Percentiles rank a stretch among this genome's conserved stretches.
These are phyloP conservation scores for Arachis hypogaea DNA, from an alignment of 306 rosid genomes.

Conservation along the genomic window DNA sequence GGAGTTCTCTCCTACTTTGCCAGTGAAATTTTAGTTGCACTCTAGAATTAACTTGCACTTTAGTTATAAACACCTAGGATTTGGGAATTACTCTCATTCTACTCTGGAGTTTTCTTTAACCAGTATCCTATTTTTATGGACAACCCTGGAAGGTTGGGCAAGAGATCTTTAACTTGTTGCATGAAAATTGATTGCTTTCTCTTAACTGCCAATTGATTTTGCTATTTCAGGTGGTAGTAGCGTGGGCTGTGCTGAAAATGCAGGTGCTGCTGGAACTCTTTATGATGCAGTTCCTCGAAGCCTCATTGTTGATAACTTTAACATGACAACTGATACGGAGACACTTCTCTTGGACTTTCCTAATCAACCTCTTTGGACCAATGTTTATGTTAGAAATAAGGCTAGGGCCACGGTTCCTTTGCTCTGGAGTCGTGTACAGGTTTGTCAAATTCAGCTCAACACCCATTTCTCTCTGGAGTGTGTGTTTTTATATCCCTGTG, in stretches of 20 bases:
- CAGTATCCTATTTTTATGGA: constrained; percentile 6
- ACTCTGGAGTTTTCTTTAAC: constrained; percentile 18
- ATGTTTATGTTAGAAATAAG: constrained; percentile 84
- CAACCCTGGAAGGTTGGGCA: constrained; percentile 1
- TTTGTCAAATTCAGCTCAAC: constrained; percentile 48
- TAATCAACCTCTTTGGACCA: constrained; percentile 93
- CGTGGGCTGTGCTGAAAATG: constrained; percentile 79
- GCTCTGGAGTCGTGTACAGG: constrained; percentile 99
- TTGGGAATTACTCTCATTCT: neutral
- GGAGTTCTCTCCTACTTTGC: neutral
- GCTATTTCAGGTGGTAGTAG: constrained; percentile 83
- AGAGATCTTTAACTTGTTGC: constrained; percentile 12
- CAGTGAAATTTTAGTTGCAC: constrained; percentile 21
- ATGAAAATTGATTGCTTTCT: neutral
- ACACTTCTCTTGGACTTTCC: constrained; percentile 97
- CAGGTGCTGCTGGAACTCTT: constrained; percentile 97
- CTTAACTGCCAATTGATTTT: constrained; percentile 34
- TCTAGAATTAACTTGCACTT: constrained; percentile 2
- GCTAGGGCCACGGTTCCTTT: constrained; percentile 97
- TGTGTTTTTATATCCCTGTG: neutral
- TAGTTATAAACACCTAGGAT: constrained; percentile 22
- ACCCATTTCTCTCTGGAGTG: constrained; percentile 1
- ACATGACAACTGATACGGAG: constrained; percentile 87
- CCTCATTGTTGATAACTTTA: constrained; percentile 76
- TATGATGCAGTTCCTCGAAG: constrained; percentile 97